These are phyloP conservation scores for Punctularia strigosozonata DNA, from an alignment of 768 basidiomycete species.

Conservation along the genomic window DNA sequence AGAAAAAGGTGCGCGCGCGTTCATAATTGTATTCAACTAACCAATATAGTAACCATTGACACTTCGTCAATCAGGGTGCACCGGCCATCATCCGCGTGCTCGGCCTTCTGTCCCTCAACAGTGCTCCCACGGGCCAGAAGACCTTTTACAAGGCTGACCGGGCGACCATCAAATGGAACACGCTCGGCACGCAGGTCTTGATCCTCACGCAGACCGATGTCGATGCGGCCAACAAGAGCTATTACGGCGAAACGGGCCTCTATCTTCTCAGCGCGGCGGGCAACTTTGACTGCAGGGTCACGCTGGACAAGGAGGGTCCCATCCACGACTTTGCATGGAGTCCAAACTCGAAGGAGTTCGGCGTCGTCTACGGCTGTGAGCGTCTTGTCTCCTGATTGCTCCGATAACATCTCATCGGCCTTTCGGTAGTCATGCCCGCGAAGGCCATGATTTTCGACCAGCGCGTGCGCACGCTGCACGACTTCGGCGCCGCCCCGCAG, in stretches of 20 bases:
- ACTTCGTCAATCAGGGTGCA: slow-evolving; percentile 47
- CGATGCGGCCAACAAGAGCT: slow-evolving; percentile 93
- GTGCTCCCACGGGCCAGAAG: slow-evolving; percentile 74
- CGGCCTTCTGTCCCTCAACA: slow-evolving; percentile 48
- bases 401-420: slow-evolving; percentile 3
- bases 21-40: background rate
- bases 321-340: slow-evolving; percentile 97
- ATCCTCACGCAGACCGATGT: slow-evolving; percentile 93
- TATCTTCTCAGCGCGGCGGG: slow-evolving; percentile 89
- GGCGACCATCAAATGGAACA: slow-evolving; percentile 92
- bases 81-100: slow-evolving; percentile 85
- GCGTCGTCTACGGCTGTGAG: slow-evolving; percentile 93
- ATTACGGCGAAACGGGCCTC: slow-evolving; percentile 95
- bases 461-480: slow-evolving; percentile 76
- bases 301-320: slow-evolving; percentile 90
- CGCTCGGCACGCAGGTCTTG: slow-evolving; percentile 82
- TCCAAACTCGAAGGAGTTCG: slow-evolving; percentile 94
- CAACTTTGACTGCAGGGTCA: slow-evolving; percentile 85
- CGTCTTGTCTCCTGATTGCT: slow-evolving; percentile 8
- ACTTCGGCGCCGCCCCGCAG: slow-evolving; percentile 81
- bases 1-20: slow-evolving; percentile 63
- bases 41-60: slow-evolving; percentile 1
- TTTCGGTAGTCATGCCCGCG: slow-evolving; percentile 76
- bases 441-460: slow-evolving; percentile 88
- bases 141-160: slow-evolving; percentile 95